Evolutionary conservation across 75 land plant genomes (phyloP).

Genomic region (Cunninghamia lanceolata): DNA sequence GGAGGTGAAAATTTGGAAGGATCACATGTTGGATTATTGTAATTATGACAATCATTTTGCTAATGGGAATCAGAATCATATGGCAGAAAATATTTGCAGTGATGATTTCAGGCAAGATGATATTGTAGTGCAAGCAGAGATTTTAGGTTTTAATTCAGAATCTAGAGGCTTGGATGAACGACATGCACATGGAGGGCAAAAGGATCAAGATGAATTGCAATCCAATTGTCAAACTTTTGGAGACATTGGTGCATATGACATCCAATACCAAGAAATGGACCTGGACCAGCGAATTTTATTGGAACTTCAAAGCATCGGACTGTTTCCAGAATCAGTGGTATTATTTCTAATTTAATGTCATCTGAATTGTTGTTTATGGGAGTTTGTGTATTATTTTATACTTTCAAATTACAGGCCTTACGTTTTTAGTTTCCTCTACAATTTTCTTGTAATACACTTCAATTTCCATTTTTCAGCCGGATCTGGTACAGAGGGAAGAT

Average conservation of each 20-base stretch:
- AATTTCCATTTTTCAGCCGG: constrained; percentile 46
- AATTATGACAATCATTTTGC: constrained; percentile 35
- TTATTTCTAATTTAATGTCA: not conserved
- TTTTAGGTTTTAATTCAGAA: not conserved
- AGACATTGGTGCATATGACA: constrained; percentile 33
- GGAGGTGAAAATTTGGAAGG: constrained; percentile 23
- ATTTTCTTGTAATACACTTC: not conserved
- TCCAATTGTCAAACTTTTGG: constrained; percentile 6
- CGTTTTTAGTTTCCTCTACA: not conserved
- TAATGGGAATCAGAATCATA: constrained; percentile 36
- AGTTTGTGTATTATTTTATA: not conserved
- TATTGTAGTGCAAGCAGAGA: constrained; percentile 5
- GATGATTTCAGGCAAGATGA: constrained; percentile 19
- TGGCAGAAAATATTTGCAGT: constrained; percentile 5
- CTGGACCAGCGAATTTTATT: constrained; percentile 67
- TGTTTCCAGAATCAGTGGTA: constrained; percentile 66
- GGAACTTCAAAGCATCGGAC: constrained; percentile 76
- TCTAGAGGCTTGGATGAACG: not conserved
- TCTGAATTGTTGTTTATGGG: not conserved
- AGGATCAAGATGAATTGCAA: not conserved
- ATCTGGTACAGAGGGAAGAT: constrained; percentile 49
- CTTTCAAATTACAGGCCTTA: not conserved
- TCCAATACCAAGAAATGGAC: constrained; percentile 51
- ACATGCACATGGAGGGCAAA: not conserved
- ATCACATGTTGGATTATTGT: constrained; percentile 12